Percentiles rank a stretch among this genome's conserved stretches.
Conservation (phyloP, 2,329 filamentous ascomycete genomes). For the Colletotrichum australisinense region DNA sequence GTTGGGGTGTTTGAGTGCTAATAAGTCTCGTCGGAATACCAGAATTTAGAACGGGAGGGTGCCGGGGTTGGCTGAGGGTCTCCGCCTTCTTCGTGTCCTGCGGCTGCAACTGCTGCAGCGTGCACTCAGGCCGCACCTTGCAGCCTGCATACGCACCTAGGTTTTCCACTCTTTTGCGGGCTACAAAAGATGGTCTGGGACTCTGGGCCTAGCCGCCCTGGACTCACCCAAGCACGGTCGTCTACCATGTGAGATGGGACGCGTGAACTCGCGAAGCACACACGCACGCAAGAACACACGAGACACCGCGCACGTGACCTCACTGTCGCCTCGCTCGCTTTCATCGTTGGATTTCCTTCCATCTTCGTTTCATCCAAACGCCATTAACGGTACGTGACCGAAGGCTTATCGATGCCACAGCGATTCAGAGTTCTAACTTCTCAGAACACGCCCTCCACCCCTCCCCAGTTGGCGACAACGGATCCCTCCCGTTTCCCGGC, state of each 20-base stretch:
- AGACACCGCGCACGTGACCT: not conserved
- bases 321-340: not conserved
- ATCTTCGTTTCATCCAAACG: conserved; percentile 3
- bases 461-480: not conserved
- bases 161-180: not conserved
- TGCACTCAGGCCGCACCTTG: conserved; percentile 11
- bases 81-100: conserved; percentile 8
- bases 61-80: not conserved
- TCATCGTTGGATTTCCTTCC: not conserved
- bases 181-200: not conserved
- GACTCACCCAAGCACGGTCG: not conserved
- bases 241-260: not conserved
- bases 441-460: not conserved
- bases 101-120: conserved; percentile 15
- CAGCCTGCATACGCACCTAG: conserved; percentile 4
- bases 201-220: not conserved
- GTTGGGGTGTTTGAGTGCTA: not conserved
- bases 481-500: not conserved
- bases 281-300: not conserved
- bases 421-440: not conserved
- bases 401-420: not conserved
- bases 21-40: not conserved
- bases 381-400: not conserved
- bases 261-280: not conserved
- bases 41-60: not conserved